A percentile compares a stretch with the other conserved stretches of the same genome.
phyloP scores from a whole-genome alignment of 2,329 filamentous ascomycete genomes.

The Sordariomycetes sp. region DNA sequence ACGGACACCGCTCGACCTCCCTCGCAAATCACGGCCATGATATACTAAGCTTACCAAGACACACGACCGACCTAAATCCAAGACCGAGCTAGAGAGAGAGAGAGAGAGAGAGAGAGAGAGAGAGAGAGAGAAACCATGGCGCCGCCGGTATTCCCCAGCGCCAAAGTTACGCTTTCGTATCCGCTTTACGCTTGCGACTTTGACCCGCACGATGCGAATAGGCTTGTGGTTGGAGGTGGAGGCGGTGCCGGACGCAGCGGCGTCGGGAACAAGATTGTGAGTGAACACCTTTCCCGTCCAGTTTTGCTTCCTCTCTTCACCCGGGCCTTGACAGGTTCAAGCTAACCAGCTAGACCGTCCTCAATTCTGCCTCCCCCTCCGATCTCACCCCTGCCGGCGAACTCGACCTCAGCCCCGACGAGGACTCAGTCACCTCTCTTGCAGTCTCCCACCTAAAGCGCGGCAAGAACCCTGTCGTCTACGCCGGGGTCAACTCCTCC shows the following conservation, averaged over 20 bases:
- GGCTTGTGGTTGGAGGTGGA: slow-evolving; percentile 75
- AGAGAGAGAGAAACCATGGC: slow-evolving; percentile 21
- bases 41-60: background rate
- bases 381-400: slow-evolving; percentile 58
- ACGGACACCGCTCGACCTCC: no score
- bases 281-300: slow-evolving; percentile 14
- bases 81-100: background rate
- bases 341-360: slow-evolving; percentile 42
- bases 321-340: background rate
- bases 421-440: slow-evolving; percentile 82
- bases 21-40: background rate
- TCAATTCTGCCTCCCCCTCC: slow-evolving; percentile 58
- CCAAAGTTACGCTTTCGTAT: slow-evolving; percentile 63
- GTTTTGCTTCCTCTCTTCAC: background rate
- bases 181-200: slow-evolving; percentile 84
- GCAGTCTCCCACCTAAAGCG: slow-evolving; percentile 51
- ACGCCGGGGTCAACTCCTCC: slow-evolving; percentile 79
- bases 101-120: background rate
- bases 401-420: slow-evolving; percentile 67
- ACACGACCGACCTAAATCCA: background rate
- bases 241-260: slow-evolving; percentile 74
- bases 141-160: slow-evolving; percentile 27
- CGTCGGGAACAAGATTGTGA: slow-evolving; percentile 77
- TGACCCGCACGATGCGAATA: slow-evolving; percentile 66
- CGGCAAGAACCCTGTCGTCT: slow-evolving; percentile 39